Base-by-base conservation (phyloP, 179 eudicot genomes). In the Vitellaria paradoxa region DNA sequence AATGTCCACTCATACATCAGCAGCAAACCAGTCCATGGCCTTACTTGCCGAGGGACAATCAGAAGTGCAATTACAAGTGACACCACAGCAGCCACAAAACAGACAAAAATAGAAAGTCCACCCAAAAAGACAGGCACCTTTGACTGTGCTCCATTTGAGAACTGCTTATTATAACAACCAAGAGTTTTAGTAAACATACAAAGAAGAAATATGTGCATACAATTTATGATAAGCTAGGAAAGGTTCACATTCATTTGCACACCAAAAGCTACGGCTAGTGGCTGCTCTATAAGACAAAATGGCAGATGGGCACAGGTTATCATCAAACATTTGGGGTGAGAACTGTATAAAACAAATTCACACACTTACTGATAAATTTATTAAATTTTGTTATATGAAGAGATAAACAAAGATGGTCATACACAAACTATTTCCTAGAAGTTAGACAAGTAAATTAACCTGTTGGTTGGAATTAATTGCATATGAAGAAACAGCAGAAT, bases 1-100 rank as follows among this genome's bases (percentile, higher is more conserved):
- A 92, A 93, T 53, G 97, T 87, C 99, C 97, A 93, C 78, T 96
- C 98, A 46, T 92, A 96, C 92, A 88, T 89, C 71, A 96, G 91
- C 50, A 92, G 79, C 80, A 96, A 79, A 56, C 99, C 98, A 42
- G 98, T 96, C 99, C 99, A 96, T 11, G 99, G 99, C 82, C 85
- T 84, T 76, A 92, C 92, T 92, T 96, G 99, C 47, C 89, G 87
- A 72, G 99, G 99, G 75, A 96, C 91, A 72, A 96, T 81, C 57
- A 87, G 69, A 76, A 96, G 77, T 63, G 92, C 86, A 70, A 96
- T 74, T 77, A 84, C 90, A 76, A 93, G 91, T 59, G 99, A 87
- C 26, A 85, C 76, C 70, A 88, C 71, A 70, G 81, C 89, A 76
- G 96, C 86, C 76, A 84, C 75, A 81, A 96, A 90, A 81, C 94